These are phyloP conservation scores for Hypoxylon trugodes DNA, from an alignment of 495 filamentous ascomycete species.

Conservation along the genomic window DNA sequence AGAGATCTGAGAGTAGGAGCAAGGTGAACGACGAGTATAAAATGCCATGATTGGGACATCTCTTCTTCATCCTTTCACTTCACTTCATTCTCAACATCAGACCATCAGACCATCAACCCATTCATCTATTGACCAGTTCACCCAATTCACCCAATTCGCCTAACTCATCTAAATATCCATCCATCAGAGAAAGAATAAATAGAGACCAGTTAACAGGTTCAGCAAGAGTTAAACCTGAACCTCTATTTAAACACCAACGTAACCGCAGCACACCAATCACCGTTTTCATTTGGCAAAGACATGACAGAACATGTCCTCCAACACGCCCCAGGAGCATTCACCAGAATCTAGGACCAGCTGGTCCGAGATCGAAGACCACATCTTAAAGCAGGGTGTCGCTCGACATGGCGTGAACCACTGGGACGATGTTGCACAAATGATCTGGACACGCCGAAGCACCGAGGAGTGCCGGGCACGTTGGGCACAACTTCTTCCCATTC, in stretches of 20 bases:
- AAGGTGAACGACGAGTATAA: no score
- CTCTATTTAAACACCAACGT: no score
- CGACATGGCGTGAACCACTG: conserved; percentile 25
- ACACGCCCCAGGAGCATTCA: background rate
- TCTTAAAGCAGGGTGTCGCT: conserved; percentile 28
- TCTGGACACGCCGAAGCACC: conserved; percentile 25
- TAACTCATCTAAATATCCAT: no score
- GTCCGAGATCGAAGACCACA: conserved; percentile 34
- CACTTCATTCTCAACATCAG: no score
- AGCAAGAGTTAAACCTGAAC: no score
- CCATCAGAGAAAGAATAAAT: no score
- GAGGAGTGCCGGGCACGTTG: conserved; percentile 24
- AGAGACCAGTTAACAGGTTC: no score
- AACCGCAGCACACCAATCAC: no score
- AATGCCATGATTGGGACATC: background rate
- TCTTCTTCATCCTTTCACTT: background rate
- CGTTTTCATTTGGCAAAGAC: no score
- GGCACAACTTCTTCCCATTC: conserved; percentile 17
- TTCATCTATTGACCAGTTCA: background rate
- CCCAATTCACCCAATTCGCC: no score
- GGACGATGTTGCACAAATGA: conserved; percentile 24
- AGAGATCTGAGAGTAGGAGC: background rate
- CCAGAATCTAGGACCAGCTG: background rate
- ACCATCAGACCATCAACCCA: background rate
- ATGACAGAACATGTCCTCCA: background rate